Evolutionary conservation across 148 eudicot genomes (phyloP).

Genomic region (Rhododendron simsii): DNA sequence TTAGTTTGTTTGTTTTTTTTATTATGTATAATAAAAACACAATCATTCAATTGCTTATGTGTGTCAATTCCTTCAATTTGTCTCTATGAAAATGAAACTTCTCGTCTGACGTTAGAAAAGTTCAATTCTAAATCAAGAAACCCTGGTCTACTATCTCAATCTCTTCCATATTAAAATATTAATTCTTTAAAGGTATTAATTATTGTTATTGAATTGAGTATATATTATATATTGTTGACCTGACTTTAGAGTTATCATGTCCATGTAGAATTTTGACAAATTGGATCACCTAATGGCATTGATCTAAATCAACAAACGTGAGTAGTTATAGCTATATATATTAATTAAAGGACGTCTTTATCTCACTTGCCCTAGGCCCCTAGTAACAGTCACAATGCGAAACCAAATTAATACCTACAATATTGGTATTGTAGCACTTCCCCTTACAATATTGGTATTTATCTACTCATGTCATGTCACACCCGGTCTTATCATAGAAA

Average conservation of each 20-base stretch:
- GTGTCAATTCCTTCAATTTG: background rate
- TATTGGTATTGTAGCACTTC: background rate
- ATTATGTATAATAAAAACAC: background rate
- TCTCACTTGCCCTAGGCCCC: background rate
- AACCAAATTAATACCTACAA: background rate
- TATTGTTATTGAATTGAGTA: background rate
- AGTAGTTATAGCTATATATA: background rate
- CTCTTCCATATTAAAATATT: background rate
- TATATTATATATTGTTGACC: background rate
- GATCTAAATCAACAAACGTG: background rate
- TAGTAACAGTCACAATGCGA: background rate
- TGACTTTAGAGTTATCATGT: background rate
- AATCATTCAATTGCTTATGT: background rate
- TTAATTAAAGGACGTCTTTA: background rate
- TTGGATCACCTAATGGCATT: slow-evolving; percentile 5
- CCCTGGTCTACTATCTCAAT: background rate
- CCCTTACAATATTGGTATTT: background rate
- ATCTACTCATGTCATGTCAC: background rate
- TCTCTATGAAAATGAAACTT: background rate
- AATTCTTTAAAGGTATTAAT: background rate
- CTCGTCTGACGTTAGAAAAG: background rate
- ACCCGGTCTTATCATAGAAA: background rate
- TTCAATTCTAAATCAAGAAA: background rate
- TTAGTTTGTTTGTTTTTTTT: background rate
- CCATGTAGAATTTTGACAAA: background rate